Conservation (phyloP, 2,329 filamentous ascomycete species). For the Alternaria sp. region DNA sequence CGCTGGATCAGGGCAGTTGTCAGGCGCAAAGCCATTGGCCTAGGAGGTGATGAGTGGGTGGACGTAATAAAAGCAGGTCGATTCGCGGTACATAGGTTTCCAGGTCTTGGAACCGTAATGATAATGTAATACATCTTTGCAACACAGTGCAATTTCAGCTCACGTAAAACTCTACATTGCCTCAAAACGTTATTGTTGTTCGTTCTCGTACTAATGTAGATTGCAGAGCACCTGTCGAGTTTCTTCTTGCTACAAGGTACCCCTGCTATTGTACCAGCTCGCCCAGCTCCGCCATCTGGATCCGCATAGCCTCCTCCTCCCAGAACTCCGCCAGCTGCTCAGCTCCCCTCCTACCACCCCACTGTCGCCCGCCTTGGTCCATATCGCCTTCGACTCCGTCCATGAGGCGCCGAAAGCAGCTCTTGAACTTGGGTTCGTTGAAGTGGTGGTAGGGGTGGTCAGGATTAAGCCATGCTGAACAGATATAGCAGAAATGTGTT, state of each 20-base stretch:
- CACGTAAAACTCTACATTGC: background rate
- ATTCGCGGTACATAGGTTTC: background rate
- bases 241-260: background rate
- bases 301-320: slow-evolving; percentile 45
- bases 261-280: background rate
- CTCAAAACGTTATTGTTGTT: background rate
- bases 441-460: slow-evolving; percentile 88
- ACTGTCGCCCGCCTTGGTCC: slow-evolving; percentile 53
- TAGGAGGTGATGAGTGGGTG: background rate
- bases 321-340: slow-evolving; percentile 51
- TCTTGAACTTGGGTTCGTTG: slow-evolving; percentile 68
- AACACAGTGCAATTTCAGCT: background rate
- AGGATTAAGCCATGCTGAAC: slow-evolving; percentile 82
- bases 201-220: background rate
- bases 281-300: slow-evolving; percentile 19
- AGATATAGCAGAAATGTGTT: slow-evolving; percentile 95
- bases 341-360: slow-evolving; percentile 51
- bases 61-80: background rate
- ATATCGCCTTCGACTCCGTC: slow-evolving; percentile 82
- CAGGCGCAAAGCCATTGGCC: slow-evolving; percentile 9
- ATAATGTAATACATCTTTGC: background rate
- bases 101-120: background rate
- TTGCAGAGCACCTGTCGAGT: background rate
- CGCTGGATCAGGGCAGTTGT: slow-evolving; percentile 10
- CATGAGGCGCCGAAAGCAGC: slow-evolving; percentile 87